Conservation (phyloP, 2,329 filamentous ascomycete genomes). For the Talaromyces sp. region DNA sequence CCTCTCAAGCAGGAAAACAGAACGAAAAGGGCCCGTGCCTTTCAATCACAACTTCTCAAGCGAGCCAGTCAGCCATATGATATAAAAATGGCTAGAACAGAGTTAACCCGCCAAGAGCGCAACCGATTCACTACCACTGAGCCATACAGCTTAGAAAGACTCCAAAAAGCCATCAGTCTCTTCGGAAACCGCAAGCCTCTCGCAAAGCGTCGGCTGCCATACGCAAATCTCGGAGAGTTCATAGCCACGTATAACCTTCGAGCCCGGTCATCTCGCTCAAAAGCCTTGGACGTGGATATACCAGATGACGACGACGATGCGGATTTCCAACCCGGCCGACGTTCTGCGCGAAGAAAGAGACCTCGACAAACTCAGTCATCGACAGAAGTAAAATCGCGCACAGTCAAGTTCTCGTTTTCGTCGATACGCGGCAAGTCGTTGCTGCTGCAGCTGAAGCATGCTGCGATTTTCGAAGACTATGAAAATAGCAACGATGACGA, state of each 20-base stretch:
- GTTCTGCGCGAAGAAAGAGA: background rate
- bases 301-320: slow-evolving; percentile 1
- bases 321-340: background rate
- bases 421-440: slow-evolving; percentile 3
- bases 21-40: background rate
- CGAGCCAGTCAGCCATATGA: background rate
- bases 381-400: background rate
- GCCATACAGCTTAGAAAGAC: slow-evolving; percentile 9
- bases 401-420: background rate
- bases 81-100: background rate
- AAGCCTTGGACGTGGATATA: slow-evolving; percentile 1
- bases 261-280: slow-evolving; percentile 1
- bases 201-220: slow-evolving; percentile 25
- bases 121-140: background rate
- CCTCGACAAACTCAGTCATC: background rate
- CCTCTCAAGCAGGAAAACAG: no score
- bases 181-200: slow-evolving; percentile 11
- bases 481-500: background rate
- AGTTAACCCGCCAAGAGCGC: background rate
- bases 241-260: slow-evolving; percentile 18
- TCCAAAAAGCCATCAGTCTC: slow-evolving; percentile 6
- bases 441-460: slow-evolving; percentile 1
- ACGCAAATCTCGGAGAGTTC: slow-evolving; percentile 14
- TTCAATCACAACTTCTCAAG: background rate
- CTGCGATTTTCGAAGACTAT: background rate